phyloP scores from a whole-genome alignment of 2,329 filamentous ascomycete species.

The Torrubiella hemipterigena region DNA sequence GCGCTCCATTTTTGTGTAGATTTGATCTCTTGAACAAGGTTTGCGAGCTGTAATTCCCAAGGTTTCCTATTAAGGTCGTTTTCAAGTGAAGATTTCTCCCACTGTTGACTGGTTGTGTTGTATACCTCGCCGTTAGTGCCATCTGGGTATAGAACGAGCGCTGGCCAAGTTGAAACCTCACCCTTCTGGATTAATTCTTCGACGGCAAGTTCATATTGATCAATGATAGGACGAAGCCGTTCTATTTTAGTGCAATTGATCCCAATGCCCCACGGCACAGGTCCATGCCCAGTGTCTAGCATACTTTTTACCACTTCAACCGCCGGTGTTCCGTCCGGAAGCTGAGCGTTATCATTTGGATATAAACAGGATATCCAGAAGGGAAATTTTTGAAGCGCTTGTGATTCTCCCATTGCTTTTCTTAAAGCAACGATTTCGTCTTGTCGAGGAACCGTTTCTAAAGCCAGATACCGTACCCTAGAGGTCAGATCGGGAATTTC shows the following conservation, averaged over 20 bases:
- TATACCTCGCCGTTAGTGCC: slow-evolving; percentile 58
- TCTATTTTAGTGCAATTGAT: slow-evolving; percentile 59
- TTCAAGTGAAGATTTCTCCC: slow-evolving; percentile 32
- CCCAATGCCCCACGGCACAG: slow-evolving; percentile 47
- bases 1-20: slow-evolving; percentile 26
- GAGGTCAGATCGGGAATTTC: slow-evolving; percentile 21
- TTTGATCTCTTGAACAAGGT: slow-evolving; percentile 24
- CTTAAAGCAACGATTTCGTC: slow-evolving; percentile 50
- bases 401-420: slow-evolving; percentile 21
- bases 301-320: slow-evolving; percentile 22
- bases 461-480: slow-evolving; percentile 43
- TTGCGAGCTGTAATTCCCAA: slow-evolving; percentile 34
- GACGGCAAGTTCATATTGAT: slow-evolving; percentile 39
- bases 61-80: slow-evolving; percentile 13
- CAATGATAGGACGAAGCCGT: slow-evolving; percentile 44
- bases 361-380: slow-evolving; percentile 56
- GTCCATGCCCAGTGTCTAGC: no score
- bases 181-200: slow-evolving; percentile 20
- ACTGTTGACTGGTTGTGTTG: slow-evolving; percentile 48
- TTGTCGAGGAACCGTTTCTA: slow-evolving; percentile 54
- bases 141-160: slow-evolving; percentile 54
- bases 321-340: slow-evolving; percentile 43
- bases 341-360: slow-evolving; percentile 34
- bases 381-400: slow-evolving; percentile 17
- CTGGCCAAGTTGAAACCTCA: slow-evolving; percentile 29